These are phyloP conservation scores for Sonneratia alba DNA, from an alignment of 345 rosid species.

Conservation along the genomic window DNA sequence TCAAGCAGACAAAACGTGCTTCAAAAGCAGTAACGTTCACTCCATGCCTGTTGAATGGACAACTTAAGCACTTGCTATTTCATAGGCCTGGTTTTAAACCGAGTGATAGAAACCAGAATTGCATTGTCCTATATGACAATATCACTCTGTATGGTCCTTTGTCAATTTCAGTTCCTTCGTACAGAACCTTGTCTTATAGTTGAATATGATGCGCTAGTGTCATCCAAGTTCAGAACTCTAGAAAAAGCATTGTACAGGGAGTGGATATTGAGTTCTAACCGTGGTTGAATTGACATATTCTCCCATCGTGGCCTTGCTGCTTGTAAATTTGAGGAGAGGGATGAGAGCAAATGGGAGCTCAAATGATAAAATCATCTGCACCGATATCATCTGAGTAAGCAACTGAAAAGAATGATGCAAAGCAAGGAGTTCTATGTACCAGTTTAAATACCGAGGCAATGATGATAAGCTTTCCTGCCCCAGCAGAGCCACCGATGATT, in stretches of 20 bases:
- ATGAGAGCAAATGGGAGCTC: slow-evolving; percentile 89
- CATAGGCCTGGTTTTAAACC: neutral
- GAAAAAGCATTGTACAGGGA: neutral
- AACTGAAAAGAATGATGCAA: neutral
- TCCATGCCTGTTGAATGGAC: neutral
- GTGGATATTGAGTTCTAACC: slow-evolving; percentile 26
- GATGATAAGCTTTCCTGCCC: slow-evolving; percentile 82
- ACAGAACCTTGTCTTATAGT: neutral
- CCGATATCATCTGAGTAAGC: neutral
- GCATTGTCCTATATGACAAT: neutral
- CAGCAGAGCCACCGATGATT: slow-evolving; percentile 79
- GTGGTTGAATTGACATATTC: slow-evolving; percentile 37
- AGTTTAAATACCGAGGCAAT: slow-evolving; percentile 64
- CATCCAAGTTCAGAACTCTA: neutral
- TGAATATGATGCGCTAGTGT: neutral
- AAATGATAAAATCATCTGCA: slow-evolving; percentile 88
- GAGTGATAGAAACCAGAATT: neutral
- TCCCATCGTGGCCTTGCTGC: slow-evolving; percentile 87
- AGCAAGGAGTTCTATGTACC: slow-evolving; percentile 1
- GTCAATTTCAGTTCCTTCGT: neutral
- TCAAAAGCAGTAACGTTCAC: neutral
- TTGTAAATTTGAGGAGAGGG: slow-evolving; percentile 93
- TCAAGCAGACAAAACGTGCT: neutral
- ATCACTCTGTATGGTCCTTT: neutral
- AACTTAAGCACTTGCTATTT: neutral